These are phyloP conservation scores for Aspergillus unguis DNA, from an alignment of 2,329 filamentous ascomycete species.

Conservation along the genomic window DNA sequence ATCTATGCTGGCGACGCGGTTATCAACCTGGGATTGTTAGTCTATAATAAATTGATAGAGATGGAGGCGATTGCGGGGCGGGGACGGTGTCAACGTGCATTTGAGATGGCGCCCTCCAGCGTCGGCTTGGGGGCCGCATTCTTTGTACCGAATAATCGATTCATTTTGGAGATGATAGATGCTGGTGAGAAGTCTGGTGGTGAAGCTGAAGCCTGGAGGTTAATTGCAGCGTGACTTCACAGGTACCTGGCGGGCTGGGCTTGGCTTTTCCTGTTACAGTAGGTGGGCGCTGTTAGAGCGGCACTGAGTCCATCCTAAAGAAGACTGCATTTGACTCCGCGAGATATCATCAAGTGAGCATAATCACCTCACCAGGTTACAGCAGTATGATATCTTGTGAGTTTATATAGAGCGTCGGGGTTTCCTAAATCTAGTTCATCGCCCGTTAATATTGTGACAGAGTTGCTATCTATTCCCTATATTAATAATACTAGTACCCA, in stretches of 20 bases:
- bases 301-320: neutral
- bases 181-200: neutral
- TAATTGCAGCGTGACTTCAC: conserved; percentile 2
- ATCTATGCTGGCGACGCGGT: conserved; percentile 79
- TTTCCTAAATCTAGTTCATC: too few species aligned
- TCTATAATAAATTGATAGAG: conserved; percentile 1
- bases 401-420: neutral
- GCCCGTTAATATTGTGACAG: too few species aligned
- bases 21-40: conserved; percentile 61
- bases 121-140: conserved; percentile 85
- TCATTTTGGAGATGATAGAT: conserved; percentile 61
- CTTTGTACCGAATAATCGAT: conserved; percentile 90
- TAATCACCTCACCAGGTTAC: neutral
- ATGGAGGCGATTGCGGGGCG: neutral
- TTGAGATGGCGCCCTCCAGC: conserved; percentile 75
- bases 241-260: neutral
- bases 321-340: neutral
- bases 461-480: neutral
- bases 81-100: conserved; percentile 50
- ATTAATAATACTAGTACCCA: conserved; percentile 11
- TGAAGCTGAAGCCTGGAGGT: neutral
- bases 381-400: neutral
- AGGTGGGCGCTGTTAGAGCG: conserved; percentile 3
- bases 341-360: neutral
- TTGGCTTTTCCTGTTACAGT: conserved; percentile 1